Evolutionary conservation across 129 eudicot species (phyloP).

Genomic region (sunflower (Helianthus annuus)): HanXRQr2.0-SUNRISE NC_035448.2:24656161-24656660

Average conservation of each 20-base stretch:
- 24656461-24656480: background rate
- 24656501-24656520: background rate
- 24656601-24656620: too few species aligned
- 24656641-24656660: too few species aligned
- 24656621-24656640: too few species aligned
- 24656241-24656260: too few species aligned
- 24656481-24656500: background rate
- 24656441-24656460: background rate
- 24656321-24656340: constrained; percentile 10
- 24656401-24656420: background rate
- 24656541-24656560: constrained; percentile 9
- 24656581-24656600: too few species aligned
- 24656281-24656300: background rate
- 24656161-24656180: too few species aligned
- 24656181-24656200: constrained; percentile 10
- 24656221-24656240: too few species aligned
- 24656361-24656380: constrained; percentile 25
- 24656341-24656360: constrained; percentile 21
- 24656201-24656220: too few species aligned
- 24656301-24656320: background rate
- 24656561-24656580: too few species aligned
- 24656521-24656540: background rate
- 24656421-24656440: background rate
- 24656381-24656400: background rate
- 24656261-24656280: background rate